A percentile compares a stretch with the other conserved stretches of the same genome.
These are phyloP conservation scores for Pyrenopolyporus hunteri DNA, from an alignment of 495 filamentous ascomycete species.

Conservation along the genomic window DNA sequence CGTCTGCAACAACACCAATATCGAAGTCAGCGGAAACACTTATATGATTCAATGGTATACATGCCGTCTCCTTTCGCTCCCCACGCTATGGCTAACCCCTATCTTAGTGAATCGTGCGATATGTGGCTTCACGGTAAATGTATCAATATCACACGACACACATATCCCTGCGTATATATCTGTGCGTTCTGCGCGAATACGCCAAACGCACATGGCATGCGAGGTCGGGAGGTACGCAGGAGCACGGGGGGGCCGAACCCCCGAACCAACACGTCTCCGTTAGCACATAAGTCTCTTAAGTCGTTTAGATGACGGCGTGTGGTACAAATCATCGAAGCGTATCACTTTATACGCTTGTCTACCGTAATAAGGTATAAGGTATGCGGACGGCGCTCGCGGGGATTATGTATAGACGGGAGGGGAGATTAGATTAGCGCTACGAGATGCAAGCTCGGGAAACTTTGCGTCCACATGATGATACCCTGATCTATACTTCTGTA, in stretches of 20 bases:
- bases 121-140: conserved; percentile 85
- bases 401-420: conserved; percentile 24
- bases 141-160: conserved; percentile 69
- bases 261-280: conserved; percentile 58
- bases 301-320: conserved; percentile 52
- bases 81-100: conserved; percentile 18
- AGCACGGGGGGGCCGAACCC: conserved; percentile 36
- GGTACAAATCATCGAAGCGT: background rate
- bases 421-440: conserved; percentile 9
- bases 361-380: conserved; percentile 22
- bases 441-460: conserved; percentile 12
- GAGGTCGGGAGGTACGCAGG: conserved; percentile 63
- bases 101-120: conserved; percentile 77
- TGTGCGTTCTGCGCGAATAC: conserved; percentile 82
- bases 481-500: conserved; percentile 29
- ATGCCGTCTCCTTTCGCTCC: conserved; percentile 14
- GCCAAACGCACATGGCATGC: conserved; percentile 59
- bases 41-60: conserved; percentile 85
- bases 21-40: conserved; percentile 61
- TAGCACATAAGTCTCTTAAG: conserved; percentile 72
- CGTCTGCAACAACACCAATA: conserved; percentile 64
- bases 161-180: conserved; percentile 75
- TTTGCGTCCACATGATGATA: conserved; percentile 35
- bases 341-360: conserved; percentile 10
- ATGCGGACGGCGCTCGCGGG: conserved; percentile 21